Conservation (phyloP, 345 rosid genomes). For the Aquilaria yunnanensis region DNA sequence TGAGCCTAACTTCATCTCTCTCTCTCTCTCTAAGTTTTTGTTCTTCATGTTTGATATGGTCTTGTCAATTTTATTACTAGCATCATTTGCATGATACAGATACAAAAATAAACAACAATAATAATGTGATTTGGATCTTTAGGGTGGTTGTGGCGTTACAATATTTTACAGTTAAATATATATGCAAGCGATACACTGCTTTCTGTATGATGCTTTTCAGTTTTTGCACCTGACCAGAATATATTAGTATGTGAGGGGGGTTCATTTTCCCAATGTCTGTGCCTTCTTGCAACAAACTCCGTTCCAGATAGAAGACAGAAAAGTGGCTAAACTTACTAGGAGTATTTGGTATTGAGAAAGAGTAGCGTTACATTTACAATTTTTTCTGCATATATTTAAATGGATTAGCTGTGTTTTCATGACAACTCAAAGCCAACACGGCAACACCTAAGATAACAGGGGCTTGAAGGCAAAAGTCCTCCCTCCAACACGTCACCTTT, state of each 20-base stretch:
- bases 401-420: no score
- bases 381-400: no score
- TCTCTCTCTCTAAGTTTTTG: not conserved
- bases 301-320: not conserved
- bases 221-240: not conserved
- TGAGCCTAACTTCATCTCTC: constrained; percentile 19
- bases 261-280: no score
- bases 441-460: no score
- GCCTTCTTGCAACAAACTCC: not conserved
- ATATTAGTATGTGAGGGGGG: no score
- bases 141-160: not conserved
- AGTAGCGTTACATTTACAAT: no score
- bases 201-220: not conserved
- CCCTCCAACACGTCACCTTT: no score
- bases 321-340: not conserved
- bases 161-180: no score
- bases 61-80: not conserved
- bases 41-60: constrained; percentile 8
- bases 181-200: no score
- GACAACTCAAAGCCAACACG: no score
- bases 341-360: not conserved
- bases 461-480: no score
- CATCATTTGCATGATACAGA: constrained; percentile 9
- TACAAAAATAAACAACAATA: constrained; percentile 3
- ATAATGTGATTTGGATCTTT: constrained; percentile 1